Conservation (phyloP, 179 eudicot species). For the Spinacia oleracea region DNA sequence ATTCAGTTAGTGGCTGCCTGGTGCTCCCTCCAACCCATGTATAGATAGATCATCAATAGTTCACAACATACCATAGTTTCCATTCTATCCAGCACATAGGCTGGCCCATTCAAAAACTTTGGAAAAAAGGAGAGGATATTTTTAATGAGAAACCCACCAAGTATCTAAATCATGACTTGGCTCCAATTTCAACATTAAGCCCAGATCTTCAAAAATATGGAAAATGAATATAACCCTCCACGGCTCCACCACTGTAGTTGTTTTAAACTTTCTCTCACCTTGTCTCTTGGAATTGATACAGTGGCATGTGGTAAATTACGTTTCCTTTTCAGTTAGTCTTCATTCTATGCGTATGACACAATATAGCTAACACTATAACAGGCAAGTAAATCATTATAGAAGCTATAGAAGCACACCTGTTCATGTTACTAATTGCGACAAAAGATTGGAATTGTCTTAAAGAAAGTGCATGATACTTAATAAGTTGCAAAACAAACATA, state of each 20-base stretch:
- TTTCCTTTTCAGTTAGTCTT: neutral
- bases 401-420: neutral
- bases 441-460: neutral
- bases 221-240: neutral
- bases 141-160: neutral
- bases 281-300: neutral
- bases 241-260: neutral
- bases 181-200: neutral
- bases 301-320: neutral
- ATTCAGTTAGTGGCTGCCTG: neutral
- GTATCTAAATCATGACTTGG: neutral
- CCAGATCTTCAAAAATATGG: neutral
- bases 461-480: neutral
- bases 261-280: no score
- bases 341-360: neutral
- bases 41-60: neutral
- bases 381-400: neutral
- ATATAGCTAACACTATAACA: neutral
- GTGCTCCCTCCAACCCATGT: no score
- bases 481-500: conserved; percentile 33
- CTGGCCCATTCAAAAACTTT: neutral
- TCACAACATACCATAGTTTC: neutral
- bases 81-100: neutral
- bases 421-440: neutral
- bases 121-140: neutral